These are phyloP conservation scores for Apophysomyces sp. DNA, from an alignment of 371 early-diverging fungal genomes.

Conservation along the genomic window DNA sequence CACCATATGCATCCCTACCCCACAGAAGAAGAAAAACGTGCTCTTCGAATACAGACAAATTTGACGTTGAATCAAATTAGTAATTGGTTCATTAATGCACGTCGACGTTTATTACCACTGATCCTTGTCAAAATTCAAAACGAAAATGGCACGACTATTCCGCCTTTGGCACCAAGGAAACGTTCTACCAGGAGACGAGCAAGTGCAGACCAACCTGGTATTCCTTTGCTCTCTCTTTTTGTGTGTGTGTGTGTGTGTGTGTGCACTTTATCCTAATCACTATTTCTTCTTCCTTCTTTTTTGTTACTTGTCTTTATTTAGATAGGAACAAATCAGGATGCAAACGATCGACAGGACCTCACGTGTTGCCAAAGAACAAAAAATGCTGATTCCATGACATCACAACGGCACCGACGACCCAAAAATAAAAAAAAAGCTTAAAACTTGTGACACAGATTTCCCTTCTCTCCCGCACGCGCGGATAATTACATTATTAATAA, in stretches of 20 bases:
- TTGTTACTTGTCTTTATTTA: too few species aligned
- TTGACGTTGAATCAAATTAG: conserved; percentile 71
- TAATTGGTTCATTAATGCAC: conserved; percentile 86
- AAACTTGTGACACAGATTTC: too few species aligned
- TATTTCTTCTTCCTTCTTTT: too few species aligned
- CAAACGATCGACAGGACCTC: not conserved
- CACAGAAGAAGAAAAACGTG: conserved; percentile 66
- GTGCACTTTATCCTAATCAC: too few species aligned
- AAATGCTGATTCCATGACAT: not conserved
- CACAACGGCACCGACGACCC: too few species aligned
- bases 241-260: too few species aligned
- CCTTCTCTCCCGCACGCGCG: too few species aligned
- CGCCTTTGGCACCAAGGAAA: not conserved
- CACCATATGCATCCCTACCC: conserved; percentile 77
- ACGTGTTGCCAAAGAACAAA: not conserved
- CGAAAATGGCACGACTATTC: not conserved
- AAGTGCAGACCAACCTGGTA: not conserved
- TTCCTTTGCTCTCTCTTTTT: not conserved
- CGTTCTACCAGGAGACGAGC: not conserved
- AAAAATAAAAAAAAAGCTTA: too few species aligned
- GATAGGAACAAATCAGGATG: conserved; percentile 2
- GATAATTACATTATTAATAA: too few species aligned
- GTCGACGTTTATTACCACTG: conserved; percentile 54
- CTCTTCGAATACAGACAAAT: conserved; percentile 53
- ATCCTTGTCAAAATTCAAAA: conserved; percentile 1